phyloP scores from a whole-genome alignment of 257 asterid species.

The Nicotiana obtusifolia region DNA sequence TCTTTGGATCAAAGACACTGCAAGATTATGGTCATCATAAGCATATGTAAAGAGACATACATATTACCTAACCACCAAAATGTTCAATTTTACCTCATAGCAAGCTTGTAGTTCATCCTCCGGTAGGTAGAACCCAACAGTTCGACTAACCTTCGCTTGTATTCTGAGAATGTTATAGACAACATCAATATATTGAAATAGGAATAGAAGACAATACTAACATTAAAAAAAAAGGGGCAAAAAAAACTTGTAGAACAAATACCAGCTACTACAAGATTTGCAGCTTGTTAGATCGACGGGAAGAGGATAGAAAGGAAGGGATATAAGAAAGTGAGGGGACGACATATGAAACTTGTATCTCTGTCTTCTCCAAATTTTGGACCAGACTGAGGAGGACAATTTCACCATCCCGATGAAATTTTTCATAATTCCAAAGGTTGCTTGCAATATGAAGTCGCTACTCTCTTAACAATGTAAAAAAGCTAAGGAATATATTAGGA shows the following conservation, averaged over 20 bases:
- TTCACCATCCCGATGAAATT: too few relatives aligned
- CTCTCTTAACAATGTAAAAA: too few relatives aligned
- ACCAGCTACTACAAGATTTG: not conserved
- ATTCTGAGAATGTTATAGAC: slow-evolving; percentile 35
- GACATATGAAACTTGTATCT: too few relatives aligned
- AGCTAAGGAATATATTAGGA: not conserved
- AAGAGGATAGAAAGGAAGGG: not conserved
- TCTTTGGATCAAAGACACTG: slow-evolving; percentile 90
- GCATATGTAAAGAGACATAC: slow-evolving; percentile 15
- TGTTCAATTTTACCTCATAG: slow-evolving; percentile 55
- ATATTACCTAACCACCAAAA: slow-evolving; percentile 11
- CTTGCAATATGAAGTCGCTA: too few relatives aligned
- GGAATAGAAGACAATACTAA: not conserved
- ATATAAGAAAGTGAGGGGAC: not conserved
- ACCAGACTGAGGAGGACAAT: too few relatives aligned
- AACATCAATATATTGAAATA: not conserved
- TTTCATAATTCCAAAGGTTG: too few relatives aligned
- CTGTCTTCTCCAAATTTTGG: too few relatives aligned
- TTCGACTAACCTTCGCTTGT: slow-evolving; percentile 51
- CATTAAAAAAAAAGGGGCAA: not conserved
- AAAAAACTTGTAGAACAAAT: not conserved
- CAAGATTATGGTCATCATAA: slow-evolving; percentile 28
- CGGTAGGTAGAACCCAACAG: slow-evolving; percentile 47
- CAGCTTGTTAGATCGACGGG: not conserved
- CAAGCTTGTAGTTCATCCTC: slow-evolving; percentile 91